These are phyloP conservation scores for Allomyces macrogynus DNA, from an alignment of 192 early-diverging fungal genomes.

Conservation along the genomic window DNA sequence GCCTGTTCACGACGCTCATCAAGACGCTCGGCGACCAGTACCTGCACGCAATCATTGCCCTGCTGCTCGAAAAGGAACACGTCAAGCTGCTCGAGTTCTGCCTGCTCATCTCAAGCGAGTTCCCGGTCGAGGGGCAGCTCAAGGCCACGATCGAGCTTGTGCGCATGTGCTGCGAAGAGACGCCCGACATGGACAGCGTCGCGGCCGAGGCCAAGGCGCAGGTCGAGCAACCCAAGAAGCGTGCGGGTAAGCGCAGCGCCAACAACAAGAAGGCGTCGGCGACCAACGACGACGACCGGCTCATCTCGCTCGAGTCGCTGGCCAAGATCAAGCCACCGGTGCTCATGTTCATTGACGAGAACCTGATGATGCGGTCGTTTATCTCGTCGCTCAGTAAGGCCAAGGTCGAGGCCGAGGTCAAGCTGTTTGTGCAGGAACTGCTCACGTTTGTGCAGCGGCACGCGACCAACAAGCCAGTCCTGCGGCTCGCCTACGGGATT, in stretches of 20 bases:
- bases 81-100: slow-evolving; percentile 54
- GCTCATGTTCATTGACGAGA: slow-evolving; percentile 1
- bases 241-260: slow-evolving; percentile 2
- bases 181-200: slow-evolving; percentile 7
- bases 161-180: neutral
- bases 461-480: neutral
- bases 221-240: neutral
- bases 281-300: neutral
- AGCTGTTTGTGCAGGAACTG: slow-evolving; percentile 19
- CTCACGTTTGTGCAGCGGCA: slow-evolving; percentile 5
- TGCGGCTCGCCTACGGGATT: slow-evolving; percentile 45
- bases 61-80: slow-evolving; percentile 50
- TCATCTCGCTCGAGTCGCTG: neutral
- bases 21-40: slow-evolving; percentile 57
- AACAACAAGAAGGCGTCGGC: neutral
- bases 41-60: slow-evolving; percentile 45
- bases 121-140: slow-evolving; percentile 44
- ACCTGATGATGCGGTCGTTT: neutral
- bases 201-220: too few relatives aligned
- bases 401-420: neutral
- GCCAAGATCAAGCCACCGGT: neutral
- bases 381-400: neutral
- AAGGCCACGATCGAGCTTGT: slow-evolving; percentile 36
- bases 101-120: slow-evolving; percentile 44
- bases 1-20: slow-evolving; percentile 66